Base-by-base conservation (phyloP, 2,329 filamentous ascomycete species). In the Daldinia sp. region DNA sequence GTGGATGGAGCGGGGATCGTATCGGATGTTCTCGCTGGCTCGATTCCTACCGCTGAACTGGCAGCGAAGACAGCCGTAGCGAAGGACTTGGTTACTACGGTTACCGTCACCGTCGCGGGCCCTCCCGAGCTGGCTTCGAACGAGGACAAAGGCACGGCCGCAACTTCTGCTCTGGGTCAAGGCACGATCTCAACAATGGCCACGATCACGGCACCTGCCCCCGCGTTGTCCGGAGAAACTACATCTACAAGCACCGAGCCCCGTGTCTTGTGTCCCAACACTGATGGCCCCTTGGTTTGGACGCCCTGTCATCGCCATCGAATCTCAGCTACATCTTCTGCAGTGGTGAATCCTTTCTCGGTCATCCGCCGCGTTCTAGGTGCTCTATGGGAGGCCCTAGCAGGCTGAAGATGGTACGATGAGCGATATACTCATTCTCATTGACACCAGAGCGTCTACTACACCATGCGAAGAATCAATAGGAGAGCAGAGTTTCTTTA, bases 221-320 rank as follows among this genome's bases (percentile, higher is more conserved):
- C 39, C 19, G 19, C 19, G n/a, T 21, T 11, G n/a, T n/a, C 39
- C 5, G 5, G 10, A 5, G 23, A 19, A 3, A 43, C 34, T 7
- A 13, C 35, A 8, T 43, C 58, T n/a, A 48, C 29, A 10, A 61
- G 35, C n/a, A 45, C 45, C 1, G 21, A 25, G 3, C 15, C 51
- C 11, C 21, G 15, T 2, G 15, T 25, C 13, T 73, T 66, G 63
- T 73, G 71, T 21, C 61, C 68, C 15, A 56, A 67, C 43, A 30
- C 68, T 1, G 56, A 61, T 0, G 64, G 61, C 3, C 51, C 50
- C 0, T 10, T 32, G 4, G n/a, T 50, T 19, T 50, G 47, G 47
- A 35, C 30, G 17, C 47, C 47, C 9, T 50, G 47, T n/a, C 49
- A n/a, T 17, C 25, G 29, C 27, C 9, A 11, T 25, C 4, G n/a